phyloP scores from a whole-genome alignment of 345 rosid genomes.

The Conringia planisiliqua region DNA sequence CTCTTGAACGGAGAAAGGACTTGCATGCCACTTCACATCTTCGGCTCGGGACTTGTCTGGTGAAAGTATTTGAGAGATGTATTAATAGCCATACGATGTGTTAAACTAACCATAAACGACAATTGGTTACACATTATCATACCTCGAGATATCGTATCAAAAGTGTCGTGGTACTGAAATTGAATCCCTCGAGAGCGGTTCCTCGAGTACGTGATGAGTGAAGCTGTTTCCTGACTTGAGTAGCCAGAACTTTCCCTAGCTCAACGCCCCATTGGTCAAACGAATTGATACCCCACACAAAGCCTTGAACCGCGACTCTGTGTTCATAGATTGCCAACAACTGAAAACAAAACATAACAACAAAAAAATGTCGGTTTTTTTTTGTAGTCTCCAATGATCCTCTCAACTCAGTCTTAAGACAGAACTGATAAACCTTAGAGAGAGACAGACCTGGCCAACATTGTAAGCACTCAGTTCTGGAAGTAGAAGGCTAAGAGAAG shows the following conservation, averaged over 20 bases:
- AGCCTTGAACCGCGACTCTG: conserved; percentile 93
- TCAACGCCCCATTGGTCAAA: conserved; percentile 99
- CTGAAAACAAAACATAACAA: conserved; percentile 37
- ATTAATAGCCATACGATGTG: not conserved
- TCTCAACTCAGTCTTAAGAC: not conserved
- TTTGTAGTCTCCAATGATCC: not conserved
- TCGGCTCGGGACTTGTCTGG: conserved; percentile 22
- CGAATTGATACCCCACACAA: conserved; percentile 95
- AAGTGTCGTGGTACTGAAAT: conserved; percentile 73
- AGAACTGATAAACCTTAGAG: not conserved
- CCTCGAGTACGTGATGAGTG: conserved; percentile 67
- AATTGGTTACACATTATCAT: not conserved
- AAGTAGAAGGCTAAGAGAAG: conserved; percentile 90
- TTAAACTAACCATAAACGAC: not conserved
- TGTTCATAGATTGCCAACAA: conserved; percentile 91
- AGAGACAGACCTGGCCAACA: conserved; percentile 68
- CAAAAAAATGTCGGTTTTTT: not conserved
- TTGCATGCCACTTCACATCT: conserved; percentile 23
- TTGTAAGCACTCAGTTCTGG: conserved; percentile 71
- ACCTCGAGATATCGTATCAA: conserved; percentile 78
- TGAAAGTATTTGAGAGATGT: not conserved
- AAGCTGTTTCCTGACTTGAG: conserved; percentile 90
- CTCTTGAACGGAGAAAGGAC: not conserved
- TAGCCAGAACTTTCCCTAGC: conserved; percentile 95
- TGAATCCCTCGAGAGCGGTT: conserved; percentile 70